Base-by-base conservation (phyloP, 2,329 filamentous ascomycete genomes). In the Herpotrichia juniperi region DNA sequence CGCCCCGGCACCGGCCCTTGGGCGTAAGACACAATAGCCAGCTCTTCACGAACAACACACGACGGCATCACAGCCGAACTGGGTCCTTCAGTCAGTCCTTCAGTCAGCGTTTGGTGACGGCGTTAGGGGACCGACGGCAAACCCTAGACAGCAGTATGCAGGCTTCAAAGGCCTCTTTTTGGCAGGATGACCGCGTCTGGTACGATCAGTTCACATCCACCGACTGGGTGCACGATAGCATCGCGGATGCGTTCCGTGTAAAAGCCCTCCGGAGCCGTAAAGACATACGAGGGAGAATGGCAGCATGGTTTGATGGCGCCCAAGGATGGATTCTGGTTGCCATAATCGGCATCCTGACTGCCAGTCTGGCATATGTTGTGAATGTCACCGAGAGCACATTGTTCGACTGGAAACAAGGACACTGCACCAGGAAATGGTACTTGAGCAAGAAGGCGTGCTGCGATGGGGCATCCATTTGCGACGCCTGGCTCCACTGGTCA, bases 201-300 rank as follows among this genome's bases (percentile, higher is more conserved):
- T 97, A 97, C 76, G 94, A 99, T 78, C 94, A 99, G 75, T 96
- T 96, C 68, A 96, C 92, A 5, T 96, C 91, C 6, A 97, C 91
- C 49, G 93, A 99, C 73, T 99, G 94, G 94, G 93, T 99, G 1
- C 93, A 96, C 71, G 94, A 99, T 74, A 93, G 89, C 72, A 97
- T 99, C 62, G 91, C 92, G 66, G 94, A 97, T 75, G 91, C 93
- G 9, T 91, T 92, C 64, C 89, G 94, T 22, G 86, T 96, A 44
- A 94, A 96, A 72, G 87, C 87, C 47, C 81, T 99, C 32, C 86
- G 91, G 44, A 87, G 83, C 64, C 83, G 92, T 43, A 96, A 89
- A 71, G 94, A 93, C 75, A 83, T 96, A 54, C 87, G 88, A 69
- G 93, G 93, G n/a, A 87, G 89, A 42, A 62, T 96, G 12, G 78